phyloP scores from a whole-genome alignment of 352 stramenopile genomes.

The Phytophthora cryptogea region DNA sequence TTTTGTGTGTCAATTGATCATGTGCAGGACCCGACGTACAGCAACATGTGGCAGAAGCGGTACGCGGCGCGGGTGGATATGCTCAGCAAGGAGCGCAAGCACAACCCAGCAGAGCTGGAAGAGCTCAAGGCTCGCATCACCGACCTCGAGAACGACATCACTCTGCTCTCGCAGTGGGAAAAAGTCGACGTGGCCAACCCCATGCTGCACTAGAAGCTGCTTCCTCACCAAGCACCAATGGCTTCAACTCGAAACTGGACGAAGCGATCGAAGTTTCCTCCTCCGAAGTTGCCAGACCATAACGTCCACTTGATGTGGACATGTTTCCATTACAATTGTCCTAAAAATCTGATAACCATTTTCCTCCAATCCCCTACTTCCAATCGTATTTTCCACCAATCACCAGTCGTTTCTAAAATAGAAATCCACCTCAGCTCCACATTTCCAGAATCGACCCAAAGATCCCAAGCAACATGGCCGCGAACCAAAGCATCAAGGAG shows the following conservation, averaged over 20 bases:
- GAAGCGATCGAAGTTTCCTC: conserved; percentile 32
- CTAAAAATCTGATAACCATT: conserved; percentile 11
- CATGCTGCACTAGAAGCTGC: conserved; percentile 14
- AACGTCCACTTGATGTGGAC: conserved; percentile 20
- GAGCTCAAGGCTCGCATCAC: conserved; percentile 49
- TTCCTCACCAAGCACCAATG: conserved; percentile 9
- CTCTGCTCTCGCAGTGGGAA: conserved; percentile 59
- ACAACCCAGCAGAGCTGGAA: conserved; percentile 46
- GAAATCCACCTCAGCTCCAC: neutral
- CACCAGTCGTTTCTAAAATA: neutral
- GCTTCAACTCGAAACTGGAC: neutral
- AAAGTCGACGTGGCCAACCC: conserved; percentile 30
- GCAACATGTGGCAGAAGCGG: conserved; percentile 85
- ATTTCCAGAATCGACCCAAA: conserved; percentile 10
- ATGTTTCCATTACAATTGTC: conserved; percentile 24
- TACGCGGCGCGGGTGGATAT: conserved; percentile 47
- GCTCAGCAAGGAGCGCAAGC: conserved; percentile 62
- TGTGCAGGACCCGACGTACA: conserved; percentile 74
- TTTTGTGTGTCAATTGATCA: neutral
- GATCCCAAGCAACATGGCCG: conserved; percentile 53
- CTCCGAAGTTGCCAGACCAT: neutral
- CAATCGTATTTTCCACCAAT: conserved; percentile 24
- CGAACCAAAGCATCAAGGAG: conserved; percentile 91
- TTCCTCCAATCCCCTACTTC: conserved; percentile 16
- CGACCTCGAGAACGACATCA: conserved; percentile 67